A percentile compares a stretch with the other conserved stretches of the same genome.
Evolutionary conservation across 1,284 basidiomycete genomes (phyloP).

Genomic region (Quambalaria eucalypti): DNA sequence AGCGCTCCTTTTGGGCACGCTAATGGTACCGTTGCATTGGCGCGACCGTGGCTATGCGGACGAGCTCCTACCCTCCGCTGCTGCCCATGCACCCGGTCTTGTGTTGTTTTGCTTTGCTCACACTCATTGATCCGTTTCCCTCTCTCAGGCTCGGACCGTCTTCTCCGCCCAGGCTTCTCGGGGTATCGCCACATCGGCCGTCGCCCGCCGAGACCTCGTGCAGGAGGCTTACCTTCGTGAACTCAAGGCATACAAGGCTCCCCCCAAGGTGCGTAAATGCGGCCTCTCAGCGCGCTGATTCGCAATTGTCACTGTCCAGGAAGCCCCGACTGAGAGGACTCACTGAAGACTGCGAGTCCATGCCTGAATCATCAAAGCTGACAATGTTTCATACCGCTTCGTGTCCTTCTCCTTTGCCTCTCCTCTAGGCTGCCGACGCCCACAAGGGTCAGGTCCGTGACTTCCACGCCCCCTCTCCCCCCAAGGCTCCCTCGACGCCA

Average conservation of each 20-base stretch:
- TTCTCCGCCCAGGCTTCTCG: slow-evolving; percentile 22
- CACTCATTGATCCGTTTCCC: not conserved
- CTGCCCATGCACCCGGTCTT: too few relatives aligned
- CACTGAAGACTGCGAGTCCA: too few relatives aligned
- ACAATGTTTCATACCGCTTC: not conserved
- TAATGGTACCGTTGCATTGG: too few relatives aligned
- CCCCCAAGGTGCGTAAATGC: slow-evolving; percentile 40
- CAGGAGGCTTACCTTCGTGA: slow-evolving; percentile 85
- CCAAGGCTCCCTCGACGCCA: slow-evolving; percentile 47
- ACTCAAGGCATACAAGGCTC: slow-evolving; percentile 76
- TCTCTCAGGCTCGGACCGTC: slow-evolving; percentile 20
- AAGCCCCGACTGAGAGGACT: too few relatives aligned
- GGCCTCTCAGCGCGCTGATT: too few relatives aligned
- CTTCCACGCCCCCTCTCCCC: slow-evolving; percentile 48
- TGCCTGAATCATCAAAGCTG: too few relatives aligned
- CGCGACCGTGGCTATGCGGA: too few relatives aligned
- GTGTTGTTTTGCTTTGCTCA: too few relatives aligned
- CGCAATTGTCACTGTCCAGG: too few relatives aligned
- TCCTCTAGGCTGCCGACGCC: slow-evolving; percentile 34
- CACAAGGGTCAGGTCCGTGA: slow-evolving; percentile 49
- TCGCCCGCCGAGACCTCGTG: slow-evolving; percentile 61
- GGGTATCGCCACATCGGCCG: slow-evolving; percentile 37
- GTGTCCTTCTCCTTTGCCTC: not conserved
- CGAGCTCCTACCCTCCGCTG: too few relatives aligned
- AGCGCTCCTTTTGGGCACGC: too few relatives aligned